Conservation (phyloP, 2,329 filamentous ascomycete genomes). For the Penicillium griseofulvum region DNA sequence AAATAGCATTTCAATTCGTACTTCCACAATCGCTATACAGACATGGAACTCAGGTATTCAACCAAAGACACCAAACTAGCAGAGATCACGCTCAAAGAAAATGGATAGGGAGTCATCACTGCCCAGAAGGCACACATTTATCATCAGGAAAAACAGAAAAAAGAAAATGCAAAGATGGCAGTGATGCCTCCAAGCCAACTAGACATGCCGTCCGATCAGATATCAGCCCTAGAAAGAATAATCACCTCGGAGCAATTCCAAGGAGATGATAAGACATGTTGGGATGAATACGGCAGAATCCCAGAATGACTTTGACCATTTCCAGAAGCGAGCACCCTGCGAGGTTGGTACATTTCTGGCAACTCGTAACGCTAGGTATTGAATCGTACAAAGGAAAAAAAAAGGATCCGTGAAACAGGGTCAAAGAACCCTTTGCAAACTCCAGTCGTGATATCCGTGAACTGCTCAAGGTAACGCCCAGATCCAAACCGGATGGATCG, state of each 20-base stretch:
- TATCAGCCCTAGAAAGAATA: neutral
- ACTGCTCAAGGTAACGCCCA: conserved; percentile 5
- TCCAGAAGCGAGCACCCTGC: conserved; percentile 2
- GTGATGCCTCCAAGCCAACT: neutral
- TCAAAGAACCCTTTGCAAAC: conserved; percentile 19
- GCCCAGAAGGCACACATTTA: conserved; percentile 5
- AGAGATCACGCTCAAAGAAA: conserved; percentile 14
- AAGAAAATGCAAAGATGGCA: neutral
- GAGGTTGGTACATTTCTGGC: conserved; percentile 22
- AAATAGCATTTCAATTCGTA: conserved; percentile 1
- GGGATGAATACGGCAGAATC: neutral
- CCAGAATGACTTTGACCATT: neutral
- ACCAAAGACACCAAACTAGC: conserved; percentile 15
- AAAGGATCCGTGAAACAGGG: conserved; percentile 18
- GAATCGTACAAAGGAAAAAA: conserved; percentile 22
- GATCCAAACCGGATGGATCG: conserved; percentile 1
- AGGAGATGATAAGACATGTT: neutral
- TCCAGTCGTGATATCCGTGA: conserved; percentile 20
- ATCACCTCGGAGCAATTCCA: neutral
- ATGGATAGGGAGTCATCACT: conserved; percentile 5
- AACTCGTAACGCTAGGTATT: conserved; percentile 19
- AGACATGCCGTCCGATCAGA: neutral
- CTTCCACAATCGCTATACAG: conserved; percentile 8
- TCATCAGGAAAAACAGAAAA: neutral
- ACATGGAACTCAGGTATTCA: conserved; percentile 16